phyloP scores from a whole-genome alignment of 2,329 filamentous ascomycete genomes.

The Diplodia seriata region DNA sequence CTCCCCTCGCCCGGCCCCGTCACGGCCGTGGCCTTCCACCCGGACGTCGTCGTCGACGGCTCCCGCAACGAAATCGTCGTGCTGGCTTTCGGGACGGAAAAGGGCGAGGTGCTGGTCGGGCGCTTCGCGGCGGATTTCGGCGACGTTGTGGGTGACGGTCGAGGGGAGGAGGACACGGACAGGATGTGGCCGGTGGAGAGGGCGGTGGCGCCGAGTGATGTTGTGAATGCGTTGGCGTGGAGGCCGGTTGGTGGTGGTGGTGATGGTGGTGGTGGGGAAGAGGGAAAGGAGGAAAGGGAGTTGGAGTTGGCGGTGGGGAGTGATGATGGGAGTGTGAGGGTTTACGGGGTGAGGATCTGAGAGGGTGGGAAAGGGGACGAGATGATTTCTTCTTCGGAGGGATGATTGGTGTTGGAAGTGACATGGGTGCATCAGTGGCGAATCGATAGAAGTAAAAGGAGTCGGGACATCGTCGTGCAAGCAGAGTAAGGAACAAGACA shows the following conservation, averaged over 20 bases:
- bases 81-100: conserved; percentile 47
- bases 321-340: conserved; percentile 51
- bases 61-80: conserved; percentile 18
- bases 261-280: neutral
- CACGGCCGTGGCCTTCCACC: conserved; percentile 45
- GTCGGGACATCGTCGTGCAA: neutral
- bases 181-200: conserved; percentile 35
- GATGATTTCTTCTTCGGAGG: too few relatives aligned
- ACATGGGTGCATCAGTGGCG: too few relatives aligned
- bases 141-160: conserved; percentile 31
- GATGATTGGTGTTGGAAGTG: too few relatives aligned
- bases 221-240: conserved; percentile 46
- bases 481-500: neutral
- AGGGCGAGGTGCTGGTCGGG: conserved; percentile 37
- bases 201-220: conserved; percentile 39
- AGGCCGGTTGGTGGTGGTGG: conserved; percentile 36
- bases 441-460: too few relatives aligned
- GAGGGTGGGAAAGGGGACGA: neutral
- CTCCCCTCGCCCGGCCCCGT: conserved; percentile 40
- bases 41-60: neutral
- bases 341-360: conserved; percentile 37
- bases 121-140: conserved; percentile 29
- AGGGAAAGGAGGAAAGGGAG: conserved; percentile 3
- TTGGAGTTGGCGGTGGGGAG: conserved; percentile 50
- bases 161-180: conserved; percentile 34